phyloP scores from a whole-genome alignment of 805 yeast species.

The Yarrowia sp. region DNA sequence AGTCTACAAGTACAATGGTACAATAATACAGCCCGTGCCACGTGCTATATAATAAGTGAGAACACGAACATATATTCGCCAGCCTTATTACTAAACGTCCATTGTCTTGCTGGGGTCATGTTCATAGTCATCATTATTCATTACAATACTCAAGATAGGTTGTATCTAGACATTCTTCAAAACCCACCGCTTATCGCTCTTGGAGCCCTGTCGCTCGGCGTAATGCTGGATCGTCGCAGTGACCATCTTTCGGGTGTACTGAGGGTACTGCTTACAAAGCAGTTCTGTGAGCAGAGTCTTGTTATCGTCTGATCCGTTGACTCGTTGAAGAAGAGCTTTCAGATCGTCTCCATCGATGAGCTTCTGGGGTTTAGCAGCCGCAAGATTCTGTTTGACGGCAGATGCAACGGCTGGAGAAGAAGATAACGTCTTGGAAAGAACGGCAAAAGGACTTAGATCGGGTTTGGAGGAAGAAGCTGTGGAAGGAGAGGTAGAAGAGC shows the following conservation, averaged over 20 bases:
- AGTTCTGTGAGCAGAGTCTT: conserved; percentile 20
- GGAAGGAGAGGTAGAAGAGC: background rate
- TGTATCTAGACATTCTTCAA: conserved; percentile 12
- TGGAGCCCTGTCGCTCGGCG: conserved; percentile 19
- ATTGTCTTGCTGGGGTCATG: too few species aligned
- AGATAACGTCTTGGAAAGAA: conserved; percentile 1
- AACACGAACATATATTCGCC: too few species aligned
- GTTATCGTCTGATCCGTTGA: conserved; percentile 26
- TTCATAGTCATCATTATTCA: too few species aligned
- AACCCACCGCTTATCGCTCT: conserved; percentile 22
- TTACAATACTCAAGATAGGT: too few species aligned
- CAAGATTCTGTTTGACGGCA: background rate
- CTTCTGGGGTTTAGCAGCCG: conserved; percentile 15
- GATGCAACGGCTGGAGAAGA: background rate
- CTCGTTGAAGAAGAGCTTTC: background rate
- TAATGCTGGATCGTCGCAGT: conserved; percentile 14
- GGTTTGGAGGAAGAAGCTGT: background rate
- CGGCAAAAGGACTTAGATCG: conserved; percentile 9
- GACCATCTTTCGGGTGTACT: conserved; percentile 29
- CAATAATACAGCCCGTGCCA: too few species aligned
- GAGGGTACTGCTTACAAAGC: conserved; percentile 9
- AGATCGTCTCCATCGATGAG: conserved; percentile 17
- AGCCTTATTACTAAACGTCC: too few species aligned
- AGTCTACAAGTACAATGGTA: too few species aligned
- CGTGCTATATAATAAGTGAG: too few species aligned